Percentiles rank a stretch among this genome's conserved stretches.
Evolutionary conservation across 2,329 filamentous ascomycete species (phyloP).

Genomic region (Hymenoscyphus occultus): DNA sequence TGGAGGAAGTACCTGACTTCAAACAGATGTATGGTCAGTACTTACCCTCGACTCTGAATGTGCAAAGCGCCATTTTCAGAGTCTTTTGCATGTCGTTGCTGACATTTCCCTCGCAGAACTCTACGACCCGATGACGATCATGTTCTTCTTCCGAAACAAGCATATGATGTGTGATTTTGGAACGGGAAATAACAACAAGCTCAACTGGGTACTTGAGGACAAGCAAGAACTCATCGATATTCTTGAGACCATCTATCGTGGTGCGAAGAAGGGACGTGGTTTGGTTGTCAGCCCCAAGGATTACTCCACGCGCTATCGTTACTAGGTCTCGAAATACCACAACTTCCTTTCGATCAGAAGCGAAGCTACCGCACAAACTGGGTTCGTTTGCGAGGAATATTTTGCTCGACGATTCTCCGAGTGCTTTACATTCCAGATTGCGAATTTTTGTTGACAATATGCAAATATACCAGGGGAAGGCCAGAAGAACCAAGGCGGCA

Average conservation of each 20-base stretch:
- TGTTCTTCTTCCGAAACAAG: constrained; percentile 98
- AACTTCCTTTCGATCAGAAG: not conserved
- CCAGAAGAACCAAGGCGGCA: not conserved
- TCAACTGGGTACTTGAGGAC: constrained; percentile 95
- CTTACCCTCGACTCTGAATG: not conserved
- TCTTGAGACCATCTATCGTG: constrained; percentile 94
- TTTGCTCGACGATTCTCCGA: not conserved
- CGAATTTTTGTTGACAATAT: not conserved
- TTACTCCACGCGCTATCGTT: constrained; percentile 68
- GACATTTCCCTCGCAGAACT: constrained; percentile 21
- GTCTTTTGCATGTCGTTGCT: not conserved
- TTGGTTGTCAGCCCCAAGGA: constrained; percentile 94
- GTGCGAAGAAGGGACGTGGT: constrained; percentile 97
- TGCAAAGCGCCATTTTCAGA: not conserved
- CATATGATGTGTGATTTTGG: constrained; percentile 97
- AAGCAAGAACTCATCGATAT: constrained; percentile 99
- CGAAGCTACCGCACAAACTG: not conserved
- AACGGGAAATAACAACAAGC: constrained; percentile 97
- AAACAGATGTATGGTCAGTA: constrained; percentile 80
- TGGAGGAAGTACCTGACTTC: constrained; percentile 87
- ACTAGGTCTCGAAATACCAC: constrained; percentile 41
- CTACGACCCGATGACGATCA: constrained; percentile 80
- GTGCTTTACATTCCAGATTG: not conserved
- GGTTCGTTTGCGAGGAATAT: not conserved
- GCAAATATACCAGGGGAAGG: not conserved